Evolutionary conservation across 2,329 filamentous ascomycete genomes (phyloP).

Genomic region (Stromatinia cepivora): DNA sequence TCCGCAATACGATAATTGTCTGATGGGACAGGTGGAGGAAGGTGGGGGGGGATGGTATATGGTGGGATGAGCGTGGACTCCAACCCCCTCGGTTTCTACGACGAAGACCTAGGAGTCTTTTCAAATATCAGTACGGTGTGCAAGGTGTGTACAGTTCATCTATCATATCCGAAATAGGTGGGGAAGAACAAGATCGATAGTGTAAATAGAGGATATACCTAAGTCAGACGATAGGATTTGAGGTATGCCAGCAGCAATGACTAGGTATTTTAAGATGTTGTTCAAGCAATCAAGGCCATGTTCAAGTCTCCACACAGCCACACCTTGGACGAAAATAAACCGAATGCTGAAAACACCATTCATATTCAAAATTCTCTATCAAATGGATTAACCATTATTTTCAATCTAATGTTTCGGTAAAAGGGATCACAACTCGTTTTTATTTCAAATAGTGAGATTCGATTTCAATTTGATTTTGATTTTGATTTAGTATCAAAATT

Average conservation of each 20-base stretch:
- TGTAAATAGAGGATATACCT: constrained; percentile 8
- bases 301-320: neutral
- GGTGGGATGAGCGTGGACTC: neutral
- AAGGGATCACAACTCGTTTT: too few species aligned
- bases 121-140: neutral
- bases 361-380: neutral
- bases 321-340: neutral
- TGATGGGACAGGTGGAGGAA: neutral
- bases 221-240: constrained; percentile 21
- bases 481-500: neutral
- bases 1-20: neutral
- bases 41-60: neutral
- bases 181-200: neutral
- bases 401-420: neutral
- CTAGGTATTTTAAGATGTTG: constrained; percentile 5
- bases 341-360: neutral
- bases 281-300: constrained; percentile 6
- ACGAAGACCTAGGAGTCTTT: neutral
- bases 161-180: neutral
- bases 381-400: neutral
- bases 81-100: neutral
- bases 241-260: constrained; percentile 19
- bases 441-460: neutral
- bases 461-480: too few species aligned
- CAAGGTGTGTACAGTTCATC: constrained; percentile 15